A percentile compares a stretch with the other conserved stretches of the same genome.
Evolutionary conservation across 1,139 yeast genomes (phyloP).

Genomic region (Candida pseudoviswanathii): DNA sequence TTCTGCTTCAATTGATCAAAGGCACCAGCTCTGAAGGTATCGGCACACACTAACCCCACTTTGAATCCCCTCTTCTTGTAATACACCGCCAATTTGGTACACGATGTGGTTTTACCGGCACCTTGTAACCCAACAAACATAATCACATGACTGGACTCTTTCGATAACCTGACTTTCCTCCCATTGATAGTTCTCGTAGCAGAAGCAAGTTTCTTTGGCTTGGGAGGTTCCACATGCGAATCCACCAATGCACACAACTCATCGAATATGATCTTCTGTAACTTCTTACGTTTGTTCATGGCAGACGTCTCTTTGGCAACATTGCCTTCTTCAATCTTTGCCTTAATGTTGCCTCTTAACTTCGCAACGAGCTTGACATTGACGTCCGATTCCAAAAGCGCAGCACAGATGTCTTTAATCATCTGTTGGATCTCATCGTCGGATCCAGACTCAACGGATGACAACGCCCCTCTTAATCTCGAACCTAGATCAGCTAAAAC

Average conservation of each 20-base stretch:
- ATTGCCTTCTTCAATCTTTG: slow-evolving; percentile 48
- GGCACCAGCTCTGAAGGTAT: slow-evolving; percentile 99
- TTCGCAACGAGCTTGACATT: slow-evolving; percentile 81
- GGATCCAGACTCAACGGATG: slow-evolving; percentile 53
- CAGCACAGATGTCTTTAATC: slow-evolving; percentile 87
- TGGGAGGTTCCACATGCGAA: slow-evolving; percentile 64
- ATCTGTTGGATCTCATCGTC: slow-evolving; percentile 49
- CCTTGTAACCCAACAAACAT: slow-evolving; percentile 99
- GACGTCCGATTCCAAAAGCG: slow-evolving; percentile 89
- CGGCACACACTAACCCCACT: slow-evolving; percentile 97
- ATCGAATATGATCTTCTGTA: slow-evolving; percentile 92
- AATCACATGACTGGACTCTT: slow-evolving; percentile 55
- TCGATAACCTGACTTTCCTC: slow-evolving; percentile 31
- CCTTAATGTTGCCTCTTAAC: slow-evolving; percentile 72
- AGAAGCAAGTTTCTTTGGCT: slow-evolving; percentile 68
- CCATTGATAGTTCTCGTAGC: slow-evolving; percentile 30
- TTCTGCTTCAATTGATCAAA: slow-evolving; percentile 97
- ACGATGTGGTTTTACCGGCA: slow-evolving; percentile 97
- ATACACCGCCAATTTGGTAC: slow-evolving; percentile 94
- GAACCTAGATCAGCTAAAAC: slow-evolving; percentile 94
- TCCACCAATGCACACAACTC: slow-evolving; percentile 88
- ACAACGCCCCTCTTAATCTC: slow-evolving; percentile 76
- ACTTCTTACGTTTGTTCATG: slow-evolving; percentile 70
- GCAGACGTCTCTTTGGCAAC: slow-evolving; percentile 52
- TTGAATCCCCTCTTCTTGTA: slow-evolving; percentile 92